phyloP scores from a whole-genome alignment of 164 flowering plant species.

The Chloranthus sessilifolius region DNA sequence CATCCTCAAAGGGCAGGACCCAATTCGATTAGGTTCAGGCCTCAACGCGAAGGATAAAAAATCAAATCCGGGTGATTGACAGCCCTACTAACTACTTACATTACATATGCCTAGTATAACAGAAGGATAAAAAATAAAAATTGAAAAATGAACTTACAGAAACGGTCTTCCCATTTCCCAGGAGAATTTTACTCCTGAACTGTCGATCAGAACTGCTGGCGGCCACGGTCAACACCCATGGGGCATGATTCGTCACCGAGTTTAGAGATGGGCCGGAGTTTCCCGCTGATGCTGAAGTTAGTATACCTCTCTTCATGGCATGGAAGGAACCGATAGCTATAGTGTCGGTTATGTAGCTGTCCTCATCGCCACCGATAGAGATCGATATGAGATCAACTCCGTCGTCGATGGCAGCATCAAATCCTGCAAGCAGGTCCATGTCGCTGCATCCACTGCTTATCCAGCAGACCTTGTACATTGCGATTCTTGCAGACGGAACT shows the following conservation, averaged over 20 bases:
- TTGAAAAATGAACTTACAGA: conserved; percentile 26
- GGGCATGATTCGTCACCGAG: conserved; percentile 46
- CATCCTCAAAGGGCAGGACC: no score
- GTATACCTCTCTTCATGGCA: conserved; percentile 61
- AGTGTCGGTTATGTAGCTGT: conserved; percentile 27
- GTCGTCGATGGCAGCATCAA: conserved; percentile 66
- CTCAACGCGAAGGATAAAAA: no score
- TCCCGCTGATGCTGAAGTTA: conserved; percentile 64
- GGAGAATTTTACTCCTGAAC: conserved; percentile 38
- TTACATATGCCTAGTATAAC: no score
- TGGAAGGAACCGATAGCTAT: conserved; percentile 68
- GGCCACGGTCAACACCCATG: conserved; percentile 77
- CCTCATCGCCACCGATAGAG: conserved; percentile 48
- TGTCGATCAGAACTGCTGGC: conserved; percentile 58
- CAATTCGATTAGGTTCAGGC: no score
- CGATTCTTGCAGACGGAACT: conserved; percentile 63
- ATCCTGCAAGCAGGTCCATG: conserved; percentile 68
- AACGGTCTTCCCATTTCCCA: conserved; percentile 50
- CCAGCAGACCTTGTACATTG: conserved; percentile 86
- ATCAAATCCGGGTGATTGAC: no score
- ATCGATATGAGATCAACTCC: conserved; percentile 77
- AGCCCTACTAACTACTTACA: no score
- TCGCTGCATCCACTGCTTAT: conserved; percentile 49
- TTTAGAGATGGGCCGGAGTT: conserved; percentile 48
- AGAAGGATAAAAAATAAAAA: neutral